Evolutionary conservation across 371 early-diverging fungal genomes (phyloP), one percentile per base, ranked within the genome.

Genomic region (Fennellomyces sp.): DNA sequence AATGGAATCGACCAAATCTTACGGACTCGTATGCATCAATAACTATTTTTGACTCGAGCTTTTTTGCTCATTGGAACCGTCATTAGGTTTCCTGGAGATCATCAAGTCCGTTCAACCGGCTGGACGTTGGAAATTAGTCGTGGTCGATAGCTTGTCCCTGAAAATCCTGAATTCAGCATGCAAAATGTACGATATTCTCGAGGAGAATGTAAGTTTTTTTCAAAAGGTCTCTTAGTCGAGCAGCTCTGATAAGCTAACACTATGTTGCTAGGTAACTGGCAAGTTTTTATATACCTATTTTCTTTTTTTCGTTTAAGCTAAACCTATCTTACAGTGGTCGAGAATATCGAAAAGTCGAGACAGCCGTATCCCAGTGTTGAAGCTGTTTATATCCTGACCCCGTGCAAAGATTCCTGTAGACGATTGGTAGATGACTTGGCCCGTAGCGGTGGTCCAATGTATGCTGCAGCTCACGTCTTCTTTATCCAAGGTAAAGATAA

Each of bases 141-240:
- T 98, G 12, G 91, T 96, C 4, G 98, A 98, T 72, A 80, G 85
- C 33, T 82, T 86, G 33, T 84, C 97, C 17, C 75, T 93, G 51
- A 90, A 90, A 62, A 89, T 98, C 36, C 75, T 97, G 17, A 93
- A 91, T 63, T 85, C 89, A 13, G 91, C 91, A 7, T 92, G 94
- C 72, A 92, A 93, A 76, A 94, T 93, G 91, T 86, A 87, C 60
- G 95, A 97, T 58, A 90, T 98, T 66, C 81, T 95, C 25, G 95
- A 97, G 65, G 93, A 96, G 70, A 94, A 96, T 63, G 95, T 98
- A 51, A 92, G 92, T 30, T 76, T 45, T 15, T 15, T 41, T n/a
- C 19, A 41, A n/a, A 15, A 41, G 19, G 19, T 2, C 13, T 5
- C 17, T 7, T 52, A 17, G 15, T n/a, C n/a, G n/a, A n/a, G n/a